Conservation (phyloP, 2,329 filamentous ascomycete genomes). For the Stylonectria norvegica region DNA sequence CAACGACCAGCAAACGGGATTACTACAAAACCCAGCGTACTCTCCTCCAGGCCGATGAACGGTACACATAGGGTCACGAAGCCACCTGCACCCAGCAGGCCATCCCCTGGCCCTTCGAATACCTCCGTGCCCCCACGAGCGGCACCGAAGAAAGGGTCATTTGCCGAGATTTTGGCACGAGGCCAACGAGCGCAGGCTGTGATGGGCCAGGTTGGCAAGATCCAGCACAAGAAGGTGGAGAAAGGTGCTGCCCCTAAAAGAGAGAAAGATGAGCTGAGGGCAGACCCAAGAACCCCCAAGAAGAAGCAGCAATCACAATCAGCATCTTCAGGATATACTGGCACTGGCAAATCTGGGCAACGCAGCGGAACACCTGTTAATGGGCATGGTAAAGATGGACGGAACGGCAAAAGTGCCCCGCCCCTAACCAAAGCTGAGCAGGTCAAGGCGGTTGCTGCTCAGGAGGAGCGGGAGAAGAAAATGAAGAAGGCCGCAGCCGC, state of each 20-base stretch:
- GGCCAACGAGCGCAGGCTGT: conserved; percentile 63
- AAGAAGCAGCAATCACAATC: conserved; percentile 15
- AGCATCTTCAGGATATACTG: conserved; percentile 27
- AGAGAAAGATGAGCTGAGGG: conserved; percentile 45
- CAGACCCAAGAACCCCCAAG: conserved; percentile 22
- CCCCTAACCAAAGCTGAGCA: conserved; percentile 7
- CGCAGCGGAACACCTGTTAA: conserved; percentile 23
- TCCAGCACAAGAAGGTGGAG: conserved; percentile 71
- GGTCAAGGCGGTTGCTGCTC: conserved; percentile 21
- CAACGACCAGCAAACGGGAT: conserved; percentile 19
- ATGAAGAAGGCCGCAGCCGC: conserved; percentile 58
- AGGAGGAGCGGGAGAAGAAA: conserved; percentile 50
- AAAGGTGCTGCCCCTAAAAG: conserved; percentile 47
- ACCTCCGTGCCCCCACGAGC: conserved; percentile 41
- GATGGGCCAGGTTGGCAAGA: conserved; percentile 63
- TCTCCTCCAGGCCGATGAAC: conserved; percentile 27
- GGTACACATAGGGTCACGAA: conserved; percentile 24
- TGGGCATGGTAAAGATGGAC: conserved; percentile 20
- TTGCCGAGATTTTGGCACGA: conserved; percentile 69
- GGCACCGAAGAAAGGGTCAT: conserved; percentile 69
- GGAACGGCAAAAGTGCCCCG: conserved; percentile 15
- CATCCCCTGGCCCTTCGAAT: conserved; percentile 29
- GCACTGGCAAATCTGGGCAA: conserved; percentile 31
- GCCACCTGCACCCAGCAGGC: conserved; percentile 19
- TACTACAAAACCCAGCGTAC: conserved; percentile 15